Evolutionary conservation across 352 stramenopile species (phyloP).

Genomic region (Phytophthora pisi): DNA sequence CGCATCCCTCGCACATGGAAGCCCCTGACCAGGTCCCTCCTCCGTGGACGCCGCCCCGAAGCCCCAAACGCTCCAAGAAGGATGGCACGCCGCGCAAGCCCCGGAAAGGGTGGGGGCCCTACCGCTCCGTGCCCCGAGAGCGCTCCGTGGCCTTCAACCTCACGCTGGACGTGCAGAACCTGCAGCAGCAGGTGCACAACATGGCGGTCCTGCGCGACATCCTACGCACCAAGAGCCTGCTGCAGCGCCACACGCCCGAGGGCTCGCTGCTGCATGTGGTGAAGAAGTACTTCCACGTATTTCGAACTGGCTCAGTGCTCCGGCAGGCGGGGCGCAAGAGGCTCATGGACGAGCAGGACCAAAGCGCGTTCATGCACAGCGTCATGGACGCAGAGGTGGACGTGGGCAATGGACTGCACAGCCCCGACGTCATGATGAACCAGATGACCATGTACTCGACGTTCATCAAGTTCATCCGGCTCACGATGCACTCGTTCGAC

Average conservation of each 20-base stretch:
- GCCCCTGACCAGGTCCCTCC: background rate
- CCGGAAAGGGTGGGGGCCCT: conserved; percentile 28
- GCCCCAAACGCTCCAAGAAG: conserved; percentile 8
- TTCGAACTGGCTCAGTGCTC: background rate
- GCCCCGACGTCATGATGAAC: background rate
- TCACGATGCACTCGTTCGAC: conserved; percentile 3
- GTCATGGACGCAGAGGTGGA: background rate
- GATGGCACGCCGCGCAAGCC: background rate
- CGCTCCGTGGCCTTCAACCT: conserved; percentile 41
- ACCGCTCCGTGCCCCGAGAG: conserved; percentile 36
- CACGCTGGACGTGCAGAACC: conserved; percentile 39
- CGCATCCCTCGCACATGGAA: background rate
- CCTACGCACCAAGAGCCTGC: background rate
- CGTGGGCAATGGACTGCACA: background rate
- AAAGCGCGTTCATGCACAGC: conserved; percentile 6
- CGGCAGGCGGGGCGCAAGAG: background rate
- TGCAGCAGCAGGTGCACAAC: conserved; percentile 38
- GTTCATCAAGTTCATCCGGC: background rate
- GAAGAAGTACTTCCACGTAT: conserved; percentile 19
- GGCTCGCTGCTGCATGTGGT: conserved; percentile 13
- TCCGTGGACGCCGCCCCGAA: background rate
- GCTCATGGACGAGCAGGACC: background rate
- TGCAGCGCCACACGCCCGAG: conserved; percentile 19
- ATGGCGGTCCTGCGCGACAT: conserved; percentile 19
- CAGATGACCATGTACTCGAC: conserved; percentile 3